Evolutionary conservation across 192 early-diverging fungal species (phyloP), one percentile per base, ranked within the genome.

Genomic region (Haplosporangium gracile): DNA sequence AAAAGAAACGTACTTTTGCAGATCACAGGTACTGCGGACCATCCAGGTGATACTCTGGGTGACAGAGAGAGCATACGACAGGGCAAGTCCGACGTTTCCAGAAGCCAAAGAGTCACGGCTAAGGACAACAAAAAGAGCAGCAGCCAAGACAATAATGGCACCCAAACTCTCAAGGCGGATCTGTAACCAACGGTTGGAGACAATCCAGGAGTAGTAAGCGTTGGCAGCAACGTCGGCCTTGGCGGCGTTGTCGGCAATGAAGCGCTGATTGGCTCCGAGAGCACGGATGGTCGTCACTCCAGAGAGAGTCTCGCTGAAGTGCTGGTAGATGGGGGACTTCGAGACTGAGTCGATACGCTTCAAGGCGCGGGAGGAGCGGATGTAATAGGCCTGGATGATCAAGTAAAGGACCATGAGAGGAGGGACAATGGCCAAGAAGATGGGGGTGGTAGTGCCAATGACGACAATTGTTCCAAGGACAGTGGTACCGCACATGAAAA

Each of bases 161-260:
- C 94, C 95, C n/a, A 99, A 80, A 2, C 91, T 70, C 83, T 99
- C 97, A n/a, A 98, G 90, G 5, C 98, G 94, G 71, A 98, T 69
- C 38, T 91, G 92, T 40, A 95, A 86, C 94, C 94, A 95, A 39
- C 96, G 93, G 43, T 95, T 93, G 16, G 91, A 91, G 24, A 96
- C 82, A 0, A 94, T 91, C 80, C 97, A 96, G 18, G 93, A 84
- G 75, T 97, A 94, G 65, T 94, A 95, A 0, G 97, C 91, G 75
- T 95, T 97, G 16, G 84, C 84, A 42, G 84, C 78, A 20, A 77
- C 26, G 42, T 86, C 84, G 15, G 84, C 84, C 53, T 86, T 86
- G 26, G 49, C 63, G 42, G 84, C 84, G 51, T 86, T 86, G 36
- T 86, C 84, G 6, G 24, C n/a, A 63, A 86, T 81, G 51, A 86